Evolutionary conservation across 1,284 basidiomycete species (phyloP), one percentile per base, ranked within the genome.

Genomic region (Malassezia furfur): DNA sequence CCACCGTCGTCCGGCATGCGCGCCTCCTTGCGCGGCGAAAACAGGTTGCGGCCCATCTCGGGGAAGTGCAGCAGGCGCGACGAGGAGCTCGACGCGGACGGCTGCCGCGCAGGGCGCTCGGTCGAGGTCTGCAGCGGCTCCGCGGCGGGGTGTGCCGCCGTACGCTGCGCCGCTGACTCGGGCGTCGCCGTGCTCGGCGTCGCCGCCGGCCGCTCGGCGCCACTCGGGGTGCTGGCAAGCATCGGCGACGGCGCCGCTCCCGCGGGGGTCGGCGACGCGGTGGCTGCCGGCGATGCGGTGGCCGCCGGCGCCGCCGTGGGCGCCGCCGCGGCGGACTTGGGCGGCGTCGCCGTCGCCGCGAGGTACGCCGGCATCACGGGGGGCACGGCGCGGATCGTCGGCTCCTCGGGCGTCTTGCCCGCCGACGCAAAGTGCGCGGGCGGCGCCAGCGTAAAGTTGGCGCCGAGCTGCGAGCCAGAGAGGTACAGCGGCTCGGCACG

Each of bases 381-480:
- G 7, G 14, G 15, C 43, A 37, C 50, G 6, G 50, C 25, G n/a
- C 17, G 28, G 40, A 30, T 45, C 50, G 50, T 17, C 37, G 22
- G 40, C 7, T 25, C 30, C 15, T 22, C 17, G 21, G 21, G 40
- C 17, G 40, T 15, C 12, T 17, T 17, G 38, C 52, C 43, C 46
- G 51, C 1, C 64, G 66, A 15, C 63, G 59, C 38, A 63, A 67
- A 52, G 65, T 68, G 41, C 67, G 63, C 35, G 56, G 64, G 36
- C 61, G 57, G 34, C 58, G 61, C 22, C 2, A 43, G 40, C 15
- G 5, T 12, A 17, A 43, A 21, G 40, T 40, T 40, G 9, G 14
- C 19, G 19, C 40, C 40, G 6, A 43, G 40, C 21, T 43, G 21
- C 19, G 19, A 12, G 21, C 40, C 40, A n/a, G 22, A 25, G 5